A percentile compares a stretch with the other conserved stretches of the same genome.
phyloP scores from a whole-genome alignment of 2,329 filamentous ascomycete genomes.

The Camillea tinctor region DNA sequence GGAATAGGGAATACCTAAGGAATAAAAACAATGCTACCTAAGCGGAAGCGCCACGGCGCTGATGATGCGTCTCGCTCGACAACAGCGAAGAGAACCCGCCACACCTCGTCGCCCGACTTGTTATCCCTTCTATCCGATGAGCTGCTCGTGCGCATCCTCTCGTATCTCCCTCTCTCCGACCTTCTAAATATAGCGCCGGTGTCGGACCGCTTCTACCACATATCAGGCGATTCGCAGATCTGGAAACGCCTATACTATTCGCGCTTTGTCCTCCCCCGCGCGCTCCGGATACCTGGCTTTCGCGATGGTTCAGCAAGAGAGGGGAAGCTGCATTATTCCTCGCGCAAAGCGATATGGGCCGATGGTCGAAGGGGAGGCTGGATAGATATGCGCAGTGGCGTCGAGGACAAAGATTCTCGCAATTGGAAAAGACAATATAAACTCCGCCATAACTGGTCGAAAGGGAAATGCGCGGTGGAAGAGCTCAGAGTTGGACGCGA shows the following conservation, averaged over 20 bases:
- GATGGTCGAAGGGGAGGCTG: conserved; percentile 44
- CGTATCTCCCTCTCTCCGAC: conserved; percentile 67
- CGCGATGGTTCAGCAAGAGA: conserved; percentile 35
- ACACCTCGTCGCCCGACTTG: conserved; percentile 47
- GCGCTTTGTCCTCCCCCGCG: conserved; percentile 80
- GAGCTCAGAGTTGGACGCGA: conserved; percentile 57
- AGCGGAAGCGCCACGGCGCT: conserved; percentile 22
- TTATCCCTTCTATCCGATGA: conserved; percentile 82
- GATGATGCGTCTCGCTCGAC: conserved; percentile 19
- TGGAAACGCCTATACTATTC: conserved; percentile 91
- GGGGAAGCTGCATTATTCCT: conserved; percentile 45
- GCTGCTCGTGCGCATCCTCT: conserved; percentile 79
- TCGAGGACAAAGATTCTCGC: conserved; percentile 25
- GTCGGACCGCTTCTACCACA: conserved; percentile 71
- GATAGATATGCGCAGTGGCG: conserved; percentile 55
- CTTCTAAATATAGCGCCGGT: conserved; percentile 63
- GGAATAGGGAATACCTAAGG: too few relatives aligned
- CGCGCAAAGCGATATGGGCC: conserved; percentile 44
- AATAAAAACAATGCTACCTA: conserved; percentile 17
- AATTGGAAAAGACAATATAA: conserved; percentile 71
- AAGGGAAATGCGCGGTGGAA: conserved; percentile 75
- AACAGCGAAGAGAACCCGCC: conserved; percentile 42
- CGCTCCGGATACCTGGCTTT: conserved; percentile 70
- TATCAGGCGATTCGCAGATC: conserved; percentile 79
- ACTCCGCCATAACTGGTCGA: conserved; percentile 86